Base-by-base conservation (phyloP, 805 yeast genomes). In the Debaryomyces hansenii region DNA sequence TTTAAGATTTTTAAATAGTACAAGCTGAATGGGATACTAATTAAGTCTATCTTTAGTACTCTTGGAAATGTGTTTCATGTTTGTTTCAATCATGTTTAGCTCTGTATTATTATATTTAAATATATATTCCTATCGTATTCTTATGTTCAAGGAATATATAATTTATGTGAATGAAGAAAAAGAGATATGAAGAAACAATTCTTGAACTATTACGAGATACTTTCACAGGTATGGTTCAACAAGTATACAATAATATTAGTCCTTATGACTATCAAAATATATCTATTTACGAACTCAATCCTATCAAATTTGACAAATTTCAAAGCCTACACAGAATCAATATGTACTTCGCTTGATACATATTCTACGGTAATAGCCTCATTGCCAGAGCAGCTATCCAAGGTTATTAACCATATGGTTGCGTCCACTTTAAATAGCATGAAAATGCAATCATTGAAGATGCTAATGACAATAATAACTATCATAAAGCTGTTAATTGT, bases 191-290 rank as follows among this genome's bases (percentile, higher is more conserved):
- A 39, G 5, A 39, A 27, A 29, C 42, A 39, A 18, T 83, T 78
- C 56, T 65, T 85, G 33, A 71, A 70, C 37, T 60, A 82, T 3
- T 57, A 62, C 15, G 90, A 85, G 48, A 60, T 79, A 40, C 53
- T 85, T 5, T 75, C 87, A 3, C 94, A 87, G 56, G 62, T 79
- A 7, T 82, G 87, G 81, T 57, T 87, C 16, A 87, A 89, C 58
- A 77, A 81, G 47, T 80, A 79, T 57, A 77, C 95, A 0, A 48
- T 90, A 0, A 57, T 80, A 1, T 47, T 84, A 11, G 52, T 80
- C 0, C 60, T 92, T 1, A 69, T 85, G 8, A 66, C 83, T 1
- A 51, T 87, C 3, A 90, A 90, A 56, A 55, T 91, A 2, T 53
- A 72, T 2, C 59, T 90, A 1, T 87, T 90, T 55, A 67, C 75